Conservation (phyloP, 192 early-diverging fungal genomes). For the Entomortierella lignicola region DNA sequence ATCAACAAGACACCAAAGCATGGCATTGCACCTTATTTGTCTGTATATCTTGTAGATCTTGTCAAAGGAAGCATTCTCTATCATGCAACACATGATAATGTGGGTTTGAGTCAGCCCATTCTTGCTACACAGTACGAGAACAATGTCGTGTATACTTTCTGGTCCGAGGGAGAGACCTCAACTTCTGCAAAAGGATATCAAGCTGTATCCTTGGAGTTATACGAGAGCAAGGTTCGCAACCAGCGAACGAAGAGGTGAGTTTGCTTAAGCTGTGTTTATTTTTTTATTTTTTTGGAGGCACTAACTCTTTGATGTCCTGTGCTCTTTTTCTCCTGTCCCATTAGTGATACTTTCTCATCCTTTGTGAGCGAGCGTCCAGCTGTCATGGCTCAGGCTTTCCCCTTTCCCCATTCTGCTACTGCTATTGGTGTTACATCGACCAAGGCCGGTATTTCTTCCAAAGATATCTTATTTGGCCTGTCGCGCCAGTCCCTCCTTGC, state of each 20-base stretch:
- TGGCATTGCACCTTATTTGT: conserved; percentile 56
- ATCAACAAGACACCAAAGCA: conserved; percentile 34
- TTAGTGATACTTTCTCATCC: conserved; percentile 81
- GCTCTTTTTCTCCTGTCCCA: conserved; percentile 9
- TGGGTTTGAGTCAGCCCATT: conserved; percentile 65
- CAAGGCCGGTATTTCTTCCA: conserved; percentile 83
- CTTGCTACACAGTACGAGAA: conserved; percentile 87
- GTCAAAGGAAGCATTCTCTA: conserved; percentile 89
- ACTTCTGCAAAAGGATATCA: conserved; percentile 76
- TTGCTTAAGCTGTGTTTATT: neutral
- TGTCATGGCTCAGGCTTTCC: conserved; percentile 81
- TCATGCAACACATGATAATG: conserved; percentile 71
- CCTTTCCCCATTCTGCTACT: conserved; percentile 77
- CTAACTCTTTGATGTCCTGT: neutral
- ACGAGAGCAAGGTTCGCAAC: conserved; percentile 82
- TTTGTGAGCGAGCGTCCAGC: conserved; percentile 74
- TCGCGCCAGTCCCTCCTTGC: conserved; percentile 57
- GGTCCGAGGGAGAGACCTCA: conserved; percentile 75
- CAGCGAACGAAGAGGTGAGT: conserved; percentile 73
- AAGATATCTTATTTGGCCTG: conserved; percentile 78
- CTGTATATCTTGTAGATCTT: conserved; percentile 87
- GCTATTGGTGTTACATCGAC: conserved; percentile 90
- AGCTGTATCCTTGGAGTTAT: conserved; percentile 88
- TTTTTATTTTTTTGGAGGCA: neutral
- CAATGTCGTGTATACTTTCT: conserved; percentile 89